Percentiles rank a stretch among this genome's conserved stretches.
phyloP scores from a whole-genome alignment of 306 rosid species.

The Vigna hirtella region DNA sequence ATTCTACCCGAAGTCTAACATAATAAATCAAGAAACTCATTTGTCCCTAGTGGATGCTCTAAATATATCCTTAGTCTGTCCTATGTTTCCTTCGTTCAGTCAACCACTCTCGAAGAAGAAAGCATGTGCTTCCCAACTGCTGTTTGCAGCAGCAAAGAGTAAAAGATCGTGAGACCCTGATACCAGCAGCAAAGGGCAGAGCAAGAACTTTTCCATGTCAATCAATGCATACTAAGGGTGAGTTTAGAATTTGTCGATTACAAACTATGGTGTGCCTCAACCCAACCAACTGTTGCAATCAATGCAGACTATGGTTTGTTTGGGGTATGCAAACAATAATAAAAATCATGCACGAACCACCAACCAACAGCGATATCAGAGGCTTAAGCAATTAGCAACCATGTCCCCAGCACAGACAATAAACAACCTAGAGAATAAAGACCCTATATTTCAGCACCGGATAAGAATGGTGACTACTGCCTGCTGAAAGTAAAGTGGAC shows the following conservation, averaged over 20 bases:
- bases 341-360: not conserved
- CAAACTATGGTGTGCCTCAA: not conserved
- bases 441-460: constrained; percentile 45
- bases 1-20: not conserved
- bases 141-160: not conserved
- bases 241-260: not conserved
- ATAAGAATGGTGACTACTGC: constrained; percentile 41
- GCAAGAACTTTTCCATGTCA: not conserved
- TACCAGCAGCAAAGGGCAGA: not conserved
- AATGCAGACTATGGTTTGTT: not conserved
- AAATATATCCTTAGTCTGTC: not conserved
- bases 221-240: not conserved
- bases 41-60: not conserved
- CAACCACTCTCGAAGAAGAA: constrained; percentile 29
- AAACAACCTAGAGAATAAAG: constrained; percentile 39
- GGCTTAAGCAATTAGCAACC: constrained; percentile 37
- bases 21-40: not conserved
- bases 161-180: not conserved
- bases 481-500: constrained; percentile 47
- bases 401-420: constrained; percentile 30
- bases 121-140: constrained; percentile 5
- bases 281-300: too few species aligned
- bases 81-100: not conserved
- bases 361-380: not conserved
- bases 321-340: not conserved